Conservation (phyloP, 2,329 filamentous ascomycete species). For the Thermomyces lanuginosus region DNA sequence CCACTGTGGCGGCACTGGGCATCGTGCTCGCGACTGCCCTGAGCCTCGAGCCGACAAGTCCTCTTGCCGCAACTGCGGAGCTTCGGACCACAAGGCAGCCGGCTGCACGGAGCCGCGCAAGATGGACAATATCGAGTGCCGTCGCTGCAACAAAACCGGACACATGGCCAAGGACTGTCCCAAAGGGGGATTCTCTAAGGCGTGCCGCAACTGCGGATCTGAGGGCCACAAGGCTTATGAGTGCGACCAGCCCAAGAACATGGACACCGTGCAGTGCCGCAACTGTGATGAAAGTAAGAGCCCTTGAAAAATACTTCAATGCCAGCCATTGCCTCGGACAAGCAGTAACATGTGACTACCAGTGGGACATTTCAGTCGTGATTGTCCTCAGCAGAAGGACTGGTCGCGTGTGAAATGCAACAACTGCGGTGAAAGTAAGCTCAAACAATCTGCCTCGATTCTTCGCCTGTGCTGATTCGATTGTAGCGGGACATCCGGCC, state of each 20-base stretch:
- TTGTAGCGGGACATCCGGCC: constrained; percentile 28
- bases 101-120: constrained; percentile 34
- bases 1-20: constrained; percentile 32
- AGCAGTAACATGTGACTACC: not conserved
- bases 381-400: constrained; percentile 29
- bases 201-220: constrained; percentile 32
- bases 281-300: constrained; percentile 29
- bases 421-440: constrained; percentile 29
- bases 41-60: constrained; percentile 21
- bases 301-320: constrained; percentile 1
- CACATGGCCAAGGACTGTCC: constrained; percentile 34
- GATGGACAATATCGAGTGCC: constrained; percentile 30
- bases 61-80: constrained; percentile 39
- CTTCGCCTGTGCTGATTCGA: not conserved
- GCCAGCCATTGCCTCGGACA: constrained; percentile 7
- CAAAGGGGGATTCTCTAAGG: constrained; percentile 15
- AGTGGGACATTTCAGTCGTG: constrained; percentile 28
- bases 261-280: constrained; percentile 26
- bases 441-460: too few relatives aligned
- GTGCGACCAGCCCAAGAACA: constrained; percentile 27
- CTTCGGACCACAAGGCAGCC: constrained; percentile 29
- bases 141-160: constrained; percentile 27
- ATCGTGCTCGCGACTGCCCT: constrained; percentile 34
- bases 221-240: constrained; percentile 29
- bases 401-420: constrained; percentile 30